A percentile compares a stretch with the other conserved stretches of the same genome.
These are phyloP conservation scores for Colletotrichum magnum DNA, from an alignment of 2,329 filamentous ascomycete species.

Conservation along the genomic window DNA sequence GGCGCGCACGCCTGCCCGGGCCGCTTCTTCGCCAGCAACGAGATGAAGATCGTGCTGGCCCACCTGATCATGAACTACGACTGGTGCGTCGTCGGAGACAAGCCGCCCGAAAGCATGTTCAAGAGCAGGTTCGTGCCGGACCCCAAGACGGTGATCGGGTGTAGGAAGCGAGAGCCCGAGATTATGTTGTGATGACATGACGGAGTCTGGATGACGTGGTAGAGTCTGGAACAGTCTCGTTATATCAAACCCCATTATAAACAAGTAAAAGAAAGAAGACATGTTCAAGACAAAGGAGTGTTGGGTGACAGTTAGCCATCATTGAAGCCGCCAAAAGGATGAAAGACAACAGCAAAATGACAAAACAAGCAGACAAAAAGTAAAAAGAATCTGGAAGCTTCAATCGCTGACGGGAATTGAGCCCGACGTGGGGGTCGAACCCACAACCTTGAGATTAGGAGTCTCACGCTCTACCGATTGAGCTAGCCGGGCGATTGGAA, in stretches of 20 bases:
- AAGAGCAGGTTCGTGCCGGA: slow-evolving; percentile 24
- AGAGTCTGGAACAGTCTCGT: not conserved
- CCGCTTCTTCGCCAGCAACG: slow-evolving; percentile 60
- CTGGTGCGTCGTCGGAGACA: slow-evolving; percentile 25
- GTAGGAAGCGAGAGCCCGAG: slow-evolving; percentile 15
- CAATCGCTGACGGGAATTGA: slow-evolving; percentile 40
- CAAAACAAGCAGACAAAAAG: not conserved
- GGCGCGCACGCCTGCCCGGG: slow-evolving; percentile 58
- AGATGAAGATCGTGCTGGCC: slow-evolving; percentile 60
- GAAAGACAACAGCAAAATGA: no score
- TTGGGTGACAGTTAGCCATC: no score
- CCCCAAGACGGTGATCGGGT: slow-evolving; percentile 11
- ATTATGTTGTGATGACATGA: not conserved
- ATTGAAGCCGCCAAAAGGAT: not conserved
- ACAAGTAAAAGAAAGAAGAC: not conserved
- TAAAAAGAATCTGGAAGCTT: slow-evolving; percentile 11
- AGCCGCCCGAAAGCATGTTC: slow-evolving; percentile 12
- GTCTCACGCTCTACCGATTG: slow-evolving; percentile 83
- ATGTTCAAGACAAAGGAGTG: no score
- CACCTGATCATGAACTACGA: slow-evolving; percentile 59
- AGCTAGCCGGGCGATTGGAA: slow-evolving; percentile 68
- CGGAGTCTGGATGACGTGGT: not conserved
- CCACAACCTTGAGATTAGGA: slow-evolving; percentile 74
- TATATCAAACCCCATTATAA: not conserved
- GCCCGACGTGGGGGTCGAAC: slow-evolving; percentile 58